Base-by-base conservation (phyloP, 1,139 yeast species). In the Kluyveromyces sp. region DNA sequence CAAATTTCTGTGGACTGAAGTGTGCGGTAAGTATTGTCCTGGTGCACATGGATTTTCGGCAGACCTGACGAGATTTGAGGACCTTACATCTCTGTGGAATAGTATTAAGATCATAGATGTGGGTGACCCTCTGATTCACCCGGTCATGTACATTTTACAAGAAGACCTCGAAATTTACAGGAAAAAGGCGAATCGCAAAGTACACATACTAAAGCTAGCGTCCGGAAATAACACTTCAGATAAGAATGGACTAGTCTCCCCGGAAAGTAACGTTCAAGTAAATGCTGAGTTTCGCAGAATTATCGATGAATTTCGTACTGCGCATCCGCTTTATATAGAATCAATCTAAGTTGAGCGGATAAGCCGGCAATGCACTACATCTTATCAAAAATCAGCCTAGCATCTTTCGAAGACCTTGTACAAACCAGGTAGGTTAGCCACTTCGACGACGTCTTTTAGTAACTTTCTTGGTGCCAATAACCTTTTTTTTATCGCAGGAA, bases 371-470 rank as follows among this genome's bases (percentile, higher is more conserved):
- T n/a, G n/a, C n/a, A n/a, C n/a, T n/a, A n/a, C n/a, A n/a, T n/a
- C n/a, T n/a, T n/a, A n/a, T n/a, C n/a, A n/a, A n/a, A n/a, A n/a
- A n/a, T n/a, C n/a, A n/a, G n/a, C n/a, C 20, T 51, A 88, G 59
- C 98, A 92, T 57, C 98, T 71, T 65, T 92, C 99, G 68, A 92
- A 92, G 3, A 94, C 95, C 55, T 73, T 77, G 64, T 94, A 94
- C 44, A 94, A 66, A 0, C 95, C 95, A 0, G 97, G 97, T 34
- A 94, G 67, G 58, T 83, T 89, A 0, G 98, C 97, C 35, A 94
- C 78, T 60, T 92, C 95, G 2, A 85, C 74, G 4, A 88, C 77
- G 47, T 78, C 81, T 17, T 70, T 60, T 2, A 64, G 52, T 28
- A 88, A 55, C 3, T 57, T 58, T 17, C 67, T 67, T 0, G 95